A percentile compares a stretch with the other conserved stretches of the same genome.
phyloP scores from a whole-genome alignment of 78 protist species.

The Dictyostelium purpureum region DNA sequence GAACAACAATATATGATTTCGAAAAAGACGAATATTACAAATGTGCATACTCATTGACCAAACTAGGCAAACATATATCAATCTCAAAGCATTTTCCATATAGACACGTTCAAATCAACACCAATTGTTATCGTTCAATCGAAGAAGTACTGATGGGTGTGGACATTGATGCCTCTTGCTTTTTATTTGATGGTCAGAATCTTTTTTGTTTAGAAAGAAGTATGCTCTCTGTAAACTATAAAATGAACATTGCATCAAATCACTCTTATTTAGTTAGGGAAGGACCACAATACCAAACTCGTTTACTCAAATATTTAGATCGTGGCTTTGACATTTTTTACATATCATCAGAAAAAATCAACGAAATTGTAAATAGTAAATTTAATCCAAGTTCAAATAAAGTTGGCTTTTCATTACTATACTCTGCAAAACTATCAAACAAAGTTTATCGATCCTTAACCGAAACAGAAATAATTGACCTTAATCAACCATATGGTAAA shows the following conservation, averaged over 20 bases:
- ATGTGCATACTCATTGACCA: too few relatives aligned
- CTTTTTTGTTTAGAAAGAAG: slow-evolving; percentile 11
- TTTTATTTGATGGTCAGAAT: slow-evolving; percentile 49
- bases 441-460: too few relatives aligned
- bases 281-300: background rate
- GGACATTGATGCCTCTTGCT: slow-evolving; percentile 45
- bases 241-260: slow-evolving; percentile 7
- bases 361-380: background rate
- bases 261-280: background rate
- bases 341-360: background rate
- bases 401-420: background rate
- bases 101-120: slow-evolving; percentile 30
- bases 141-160: slow-evolving; percentile 18
- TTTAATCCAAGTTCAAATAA: background rate
- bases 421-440: background rate
- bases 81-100: slow-evolving; percentile 21
- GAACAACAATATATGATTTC: background rate
- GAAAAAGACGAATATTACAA: too few relatives aligned
- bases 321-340: slow-evolving; percentile 16
- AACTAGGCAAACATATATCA: background rate
- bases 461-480: too few relatives aligned
- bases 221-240: slow-evolving; percentile 6
- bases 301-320: slow-evolving; percentile 13
- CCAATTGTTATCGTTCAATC: background rate
- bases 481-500: too few relatives aligned